phyloP scores from a whole-genome alignment of 345 rosid species.

The Populus simonii region DNA sequence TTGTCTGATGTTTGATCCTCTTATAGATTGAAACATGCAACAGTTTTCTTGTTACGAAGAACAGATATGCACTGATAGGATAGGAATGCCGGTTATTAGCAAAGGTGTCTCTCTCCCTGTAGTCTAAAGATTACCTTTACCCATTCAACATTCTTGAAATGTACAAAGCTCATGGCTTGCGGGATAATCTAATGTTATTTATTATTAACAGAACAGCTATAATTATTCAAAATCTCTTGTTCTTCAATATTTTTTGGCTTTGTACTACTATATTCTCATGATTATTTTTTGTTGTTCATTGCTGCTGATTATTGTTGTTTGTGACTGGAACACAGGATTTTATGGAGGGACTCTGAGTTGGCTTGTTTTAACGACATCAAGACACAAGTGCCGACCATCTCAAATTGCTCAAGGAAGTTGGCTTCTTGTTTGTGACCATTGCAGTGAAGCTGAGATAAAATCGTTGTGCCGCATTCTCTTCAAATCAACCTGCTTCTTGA shows the following conservation, averaged over 20 bases:
- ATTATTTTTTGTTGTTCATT: not conserved
- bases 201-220: not conserved
- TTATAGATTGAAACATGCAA: not conserved
- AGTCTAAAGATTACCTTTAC: not conserved
- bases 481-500: not conserved
- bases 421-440: too few species aligned
- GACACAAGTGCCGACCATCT: too few species aligned
- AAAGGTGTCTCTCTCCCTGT: too few species aligned
- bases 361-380: too few species aligned
- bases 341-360: too few species aligned
- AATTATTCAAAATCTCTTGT: too few species aligned
- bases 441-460: too few species aligned
- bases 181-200: not conserved
- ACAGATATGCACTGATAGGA: not conserved
- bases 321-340: not conserved
- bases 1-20: too few species aligned
- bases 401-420: too few species aligned
- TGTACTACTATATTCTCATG: not conserved
- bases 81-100: not conserved
- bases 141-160: not conserved
- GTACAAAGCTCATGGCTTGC: not conserved
- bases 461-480: not conserved
- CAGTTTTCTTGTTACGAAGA: not conserved
- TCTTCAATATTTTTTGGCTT: not conserved
- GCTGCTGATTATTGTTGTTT: not conserved